These are phyloP conservation scores for Chalciporus piperatus DNA, from an alignment of 768 basidiomycete species.

Conservation along the genomic window DNA sequence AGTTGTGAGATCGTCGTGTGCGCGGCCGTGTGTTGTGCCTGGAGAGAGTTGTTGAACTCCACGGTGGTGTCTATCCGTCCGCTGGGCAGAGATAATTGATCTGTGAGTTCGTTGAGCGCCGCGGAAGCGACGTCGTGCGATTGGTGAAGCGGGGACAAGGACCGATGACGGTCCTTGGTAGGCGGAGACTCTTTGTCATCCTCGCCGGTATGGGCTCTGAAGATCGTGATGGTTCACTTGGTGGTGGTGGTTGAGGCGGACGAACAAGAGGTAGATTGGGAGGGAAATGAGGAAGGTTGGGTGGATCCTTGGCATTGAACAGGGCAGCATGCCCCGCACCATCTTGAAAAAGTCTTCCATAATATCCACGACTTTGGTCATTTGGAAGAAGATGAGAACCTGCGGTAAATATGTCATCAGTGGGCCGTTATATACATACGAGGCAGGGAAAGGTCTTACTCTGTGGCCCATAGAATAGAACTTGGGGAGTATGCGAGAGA, in stretches of 20 bases:
- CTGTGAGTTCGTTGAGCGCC: slow-evolving; percentile 55
- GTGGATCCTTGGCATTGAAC: slow-evolving; percentile 85
- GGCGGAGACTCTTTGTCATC: slow-evolving; percentile 39
- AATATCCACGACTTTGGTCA: slow-evolving; percentile 99
- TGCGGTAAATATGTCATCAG: slow-evolving; percentile 28
- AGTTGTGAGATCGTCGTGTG: slow-evolving; percentile 66
- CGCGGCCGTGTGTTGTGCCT: slow-evolving; percentile 74
- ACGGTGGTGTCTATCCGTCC: slow-evolving; percentile 75
- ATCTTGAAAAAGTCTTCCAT: slow-evolving; percentile 93
- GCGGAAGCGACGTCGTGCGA: slow-evolving; percentile 27
- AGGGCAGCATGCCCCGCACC: slow-evolving; percentile 78
- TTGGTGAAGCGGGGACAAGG: slow-evolving; percentile 15
- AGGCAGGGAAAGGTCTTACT: slow-evolving; percentile 40
- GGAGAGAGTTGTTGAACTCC: slow-evolving; percentile 66
- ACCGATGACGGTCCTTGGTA: slow-evolving; percentile 17
- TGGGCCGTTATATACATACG: neutral
- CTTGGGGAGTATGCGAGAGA: slow-evolving; percentile 90
- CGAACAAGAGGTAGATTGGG: too few species aligned
- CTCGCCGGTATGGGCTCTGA: slow-evolving; percentile 12
- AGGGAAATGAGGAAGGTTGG: too few species aligned
- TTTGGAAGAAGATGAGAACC: slow-evolving; percentile 99
- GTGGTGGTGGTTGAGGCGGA: too few species aligned
- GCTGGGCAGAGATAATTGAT: slow-evolving; percentile 61
- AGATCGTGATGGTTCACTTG: too few species aligned
- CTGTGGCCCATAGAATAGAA: slow-evolving; percentile 91